Base-by-base conservation (phyloP, 2,329 filamentous ascomycete species). In the Sporothrix pseudoabietina region DNA sequence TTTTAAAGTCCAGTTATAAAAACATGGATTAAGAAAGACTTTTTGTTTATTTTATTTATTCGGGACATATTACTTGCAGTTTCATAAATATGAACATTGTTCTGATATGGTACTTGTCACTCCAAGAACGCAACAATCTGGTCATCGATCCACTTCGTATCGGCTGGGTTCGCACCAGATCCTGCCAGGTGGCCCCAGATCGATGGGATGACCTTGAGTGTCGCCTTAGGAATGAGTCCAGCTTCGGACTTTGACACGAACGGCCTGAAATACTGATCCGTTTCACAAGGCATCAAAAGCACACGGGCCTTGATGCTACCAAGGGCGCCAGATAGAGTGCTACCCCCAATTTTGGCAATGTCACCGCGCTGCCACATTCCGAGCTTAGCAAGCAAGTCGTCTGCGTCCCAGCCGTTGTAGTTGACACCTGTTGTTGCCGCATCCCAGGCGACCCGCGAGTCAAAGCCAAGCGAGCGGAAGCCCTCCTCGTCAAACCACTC, bases 171-270 rank as follows among this genome's bases (percentile, higher is more conserved):
- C 8, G 14, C 66, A 0, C 74, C 75, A 1, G 49, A 39, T n/a
- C 75, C 76, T 8, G 55, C 76, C 4, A 74, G 9, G 63, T 77
- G 76, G 2, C 76, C 76, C 76, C 76, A 77, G 12, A 76, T n/a
- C 0, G 72, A 74, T 0, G 75, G 74, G 12, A 76, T 76, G 3
- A 72, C 54, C 4, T 61, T 32, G 22, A 76, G 35, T 1, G 57
- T 72, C 0, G 65, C 75, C 4, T 72, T 7, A 8, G 68, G 66
- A 4, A 77, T 44, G 19, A 32, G 10, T 26, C 87, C 66, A 79
- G 94, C 90, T 78, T 96, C 93, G 72, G 90, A 89, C 77, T 92
- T 88, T 0, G 91, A 94, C 76, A 94, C 93, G 77, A 94, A 92
- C 0, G 92, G 91, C 70, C 92, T 91, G 76, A 96, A 95, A 79